Percentiles rank a stretch among this genome's conserved stretches.
Conservation (phyloP, 2,329 filamentous ascomycete genomes). For the Bertia moriformis region DNA sequence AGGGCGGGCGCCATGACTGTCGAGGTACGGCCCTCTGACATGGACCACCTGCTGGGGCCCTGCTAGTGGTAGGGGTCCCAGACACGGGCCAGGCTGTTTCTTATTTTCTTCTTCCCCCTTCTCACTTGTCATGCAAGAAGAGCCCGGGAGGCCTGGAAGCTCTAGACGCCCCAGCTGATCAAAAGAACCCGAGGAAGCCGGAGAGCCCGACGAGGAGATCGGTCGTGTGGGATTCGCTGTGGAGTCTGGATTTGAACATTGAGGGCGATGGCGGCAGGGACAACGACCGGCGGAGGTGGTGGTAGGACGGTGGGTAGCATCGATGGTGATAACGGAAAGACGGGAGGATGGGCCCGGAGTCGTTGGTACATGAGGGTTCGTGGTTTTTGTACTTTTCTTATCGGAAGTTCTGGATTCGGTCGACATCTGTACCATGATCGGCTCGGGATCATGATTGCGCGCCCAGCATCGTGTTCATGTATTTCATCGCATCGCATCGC, state of each 20-base stretch:
- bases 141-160: constrained; percentile 5
- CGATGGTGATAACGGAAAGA: no score
- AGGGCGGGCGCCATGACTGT: not conserved
- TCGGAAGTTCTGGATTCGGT: no score
- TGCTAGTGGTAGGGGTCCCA: no score
- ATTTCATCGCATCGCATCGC: no score
- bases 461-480: no score
- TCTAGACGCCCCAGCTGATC: constrained; percentile 14
- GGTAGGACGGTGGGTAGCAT: not conserved
- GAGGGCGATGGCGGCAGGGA: constrained; percentile 20
- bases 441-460: no score
- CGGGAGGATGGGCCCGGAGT: no score
- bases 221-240: constrained; percentile 46
- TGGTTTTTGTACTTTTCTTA: no score
- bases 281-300: not conserved
- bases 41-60: not conserved
- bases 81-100: not conserved
- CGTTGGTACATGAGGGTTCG: no score
- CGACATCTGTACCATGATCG: no score
- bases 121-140: no score
- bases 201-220: constrained; percentile 31
- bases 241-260: constrained; percentile 43
- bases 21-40: not conserved
- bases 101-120: not conserved
- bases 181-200: constrained; percentile 18